Evolutionary conservation across 2,329 filamentous ascomycete genomes (phyloP), one percentile per base, ranked within the genome.

Genomic region (Ophiosphaerella korrae): DNA sequence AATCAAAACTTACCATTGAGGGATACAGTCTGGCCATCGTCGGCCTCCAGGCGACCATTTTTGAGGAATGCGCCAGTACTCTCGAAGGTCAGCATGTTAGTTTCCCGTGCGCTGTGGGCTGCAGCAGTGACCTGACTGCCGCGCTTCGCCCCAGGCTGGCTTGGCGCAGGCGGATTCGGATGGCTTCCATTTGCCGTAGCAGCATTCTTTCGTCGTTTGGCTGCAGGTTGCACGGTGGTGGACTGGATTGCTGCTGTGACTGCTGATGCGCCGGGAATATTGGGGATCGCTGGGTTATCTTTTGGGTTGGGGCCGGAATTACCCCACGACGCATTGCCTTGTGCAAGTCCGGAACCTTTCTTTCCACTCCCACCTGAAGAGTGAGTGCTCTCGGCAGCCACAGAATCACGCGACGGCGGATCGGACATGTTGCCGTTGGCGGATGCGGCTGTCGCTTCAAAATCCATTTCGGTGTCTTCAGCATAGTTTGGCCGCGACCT

Each of bases 381-480:
- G 52, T 69, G 68, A 43, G 58, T 62, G 52, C 53, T 63, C 32
- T 75, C 72, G 42, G 65, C 61, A 46, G 59, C 67, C 55, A 61
- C 58, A 49, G 68, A 73, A 50, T 58, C 64, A 60, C 68, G 70
- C 69, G 70, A 73, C 50, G 66, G 61, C 46, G 69, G 64, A 42
- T 71, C 72, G 55, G 72, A 81, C 54, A 78, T 78, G 63, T 80
- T 78, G 33, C 78, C 71, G 69, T 87, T 88, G 70, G 85, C 85
- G 45, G 77, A 64, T 54, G 84, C 82, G 68, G 81, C 77, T 21
- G 71, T 66, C 62, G 82, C 83, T 67, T 97, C 93, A 72, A 92
- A 90, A 71, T 97, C 94, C 75, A 90, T 86, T 67, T 97, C 93
- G 62, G 92, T 81, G 74, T 97, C 93, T 76, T 99, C 94, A 43